Percentiles rank a stretch among this genome's conserved stretches.
Conservation (phyloP, 2,329 filamentous ascomycete species). For the Cercospora zeae-maydis region DNA sequence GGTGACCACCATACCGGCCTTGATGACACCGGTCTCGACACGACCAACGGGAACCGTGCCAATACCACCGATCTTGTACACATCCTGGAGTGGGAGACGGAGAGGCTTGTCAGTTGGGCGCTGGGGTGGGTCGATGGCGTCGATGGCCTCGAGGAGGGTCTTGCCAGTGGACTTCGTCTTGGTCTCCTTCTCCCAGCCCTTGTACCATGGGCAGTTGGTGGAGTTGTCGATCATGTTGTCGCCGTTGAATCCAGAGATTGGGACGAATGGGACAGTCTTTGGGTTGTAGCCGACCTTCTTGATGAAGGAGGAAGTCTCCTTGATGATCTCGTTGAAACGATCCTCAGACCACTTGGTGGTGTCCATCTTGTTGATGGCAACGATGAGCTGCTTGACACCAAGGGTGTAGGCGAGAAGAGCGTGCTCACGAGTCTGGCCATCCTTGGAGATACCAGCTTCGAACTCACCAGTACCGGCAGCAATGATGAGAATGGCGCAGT, state of each 20-base stretch:
- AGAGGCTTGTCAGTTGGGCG: slow-evolving; percentile 99
- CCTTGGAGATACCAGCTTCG: slow-evolving; percentile 99
- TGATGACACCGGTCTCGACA: slow-evolving; percentile 99
- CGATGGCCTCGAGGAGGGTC: slow-evolving; percentile 99
- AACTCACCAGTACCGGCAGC: slow-evolving; percentile 99
- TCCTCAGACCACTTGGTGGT: slow-evolving; percentile 96
- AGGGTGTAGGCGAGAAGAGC: slow-evolving; percentile 99
- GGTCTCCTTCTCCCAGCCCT: slow-evolving; percentile 99
- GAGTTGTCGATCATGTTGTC: slow-evolving; percentile 97
- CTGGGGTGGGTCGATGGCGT: slow-evolving; percentile 85
- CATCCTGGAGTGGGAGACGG: slow-evolving; percentile 99
- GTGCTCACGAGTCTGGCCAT: slow-evolving; percentile 99
- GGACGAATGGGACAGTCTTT: slow-evolving; percentile 96
- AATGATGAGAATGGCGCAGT: slow-evolving; percentile 99
- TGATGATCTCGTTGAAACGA: slow-evolving; percentile 98
- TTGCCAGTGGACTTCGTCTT: slow-evolving; percentile 86
- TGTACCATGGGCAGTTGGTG: slow-evolving; percentile 99
- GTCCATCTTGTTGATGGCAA: slow-evolving; percentile 99
- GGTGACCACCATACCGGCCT: slow-evolving; percentile 84
- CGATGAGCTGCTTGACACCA: slow-evolving; percentile 99
- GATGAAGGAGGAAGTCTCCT: slow-evolving; percentile 99
- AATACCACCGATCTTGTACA: slow-evolving; percentile 99
- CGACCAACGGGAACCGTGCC: slow-evolving; percentile 99
- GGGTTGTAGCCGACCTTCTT: slow-evolving; percentile 99
- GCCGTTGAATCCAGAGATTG: slow-evolving; percentile 99